phyloP scores from a whole-genome alignment of 2,329 filamentous ascomycete genomes.

The Ophiocordyceps polyrhachis-furcata region DNA sequence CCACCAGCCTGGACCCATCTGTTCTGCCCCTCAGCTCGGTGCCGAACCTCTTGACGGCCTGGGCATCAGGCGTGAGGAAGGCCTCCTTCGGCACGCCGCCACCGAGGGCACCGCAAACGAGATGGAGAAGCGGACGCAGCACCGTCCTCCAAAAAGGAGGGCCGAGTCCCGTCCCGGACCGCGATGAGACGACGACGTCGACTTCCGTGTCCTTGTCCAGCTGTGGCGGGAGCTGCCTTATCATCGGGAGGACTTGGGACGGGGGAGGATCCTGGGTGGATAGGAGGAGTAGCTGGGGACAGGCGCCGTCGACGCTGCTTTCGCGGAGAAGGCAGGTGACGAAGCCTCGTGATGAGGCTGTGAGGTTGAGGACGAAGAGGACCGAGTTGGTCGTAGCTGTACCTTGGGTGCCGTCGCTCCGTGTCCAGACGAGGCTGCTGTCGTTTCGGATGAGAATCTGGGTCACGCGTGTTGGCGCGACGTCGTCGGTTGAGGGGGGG shows the following conservation, averaged over 20 bases:
- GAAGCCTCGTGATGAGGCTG: constrained; percentile 1
- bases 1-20: constrained; percentile 29
- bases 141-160: constrained; percentile 33
- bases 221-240: constrained; percentile 13
- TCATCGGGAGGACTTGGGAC: background rate
- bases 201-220: constrained; percentile 19
- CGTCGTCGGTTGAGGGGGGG: background rate
- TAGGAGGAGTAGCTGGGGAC: constrained; percentile 12
- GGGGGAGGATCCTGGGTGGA: constrained; percentile 15
- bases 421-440: constrained; percentile 11
- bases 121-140: constrained; percentile 34
- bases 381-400: constrained; percentile 9
- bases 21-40: constrained; percentile 15
- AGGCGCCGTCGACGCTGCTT: constrained; percentile 9
- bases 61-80: constrained; percentile 42
- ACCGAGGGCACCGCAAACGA: constrained; percentile 14
- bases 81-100: constrained; percentile 12
- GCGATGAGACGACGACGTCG: constrained; percentile 49
- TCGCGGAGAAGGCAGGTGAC: constrained; percentile 22
- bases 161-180: constrained; percentile 43
- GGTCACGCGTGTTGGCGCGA: constrained; percentile 2
- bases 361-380: constrained; percentile 9
- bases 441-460: constrained; percentile 7
- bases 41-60: constrained; percentile 48
- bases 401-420: constrained; percentile 4